A percentile compares a stretch with the other conserved stretches of the same genome.
These are phyloP conservation scores for Clarkia xantiana DNA, from an alignment of 345 rosid species.

Conservation along the genomic window DNA sequence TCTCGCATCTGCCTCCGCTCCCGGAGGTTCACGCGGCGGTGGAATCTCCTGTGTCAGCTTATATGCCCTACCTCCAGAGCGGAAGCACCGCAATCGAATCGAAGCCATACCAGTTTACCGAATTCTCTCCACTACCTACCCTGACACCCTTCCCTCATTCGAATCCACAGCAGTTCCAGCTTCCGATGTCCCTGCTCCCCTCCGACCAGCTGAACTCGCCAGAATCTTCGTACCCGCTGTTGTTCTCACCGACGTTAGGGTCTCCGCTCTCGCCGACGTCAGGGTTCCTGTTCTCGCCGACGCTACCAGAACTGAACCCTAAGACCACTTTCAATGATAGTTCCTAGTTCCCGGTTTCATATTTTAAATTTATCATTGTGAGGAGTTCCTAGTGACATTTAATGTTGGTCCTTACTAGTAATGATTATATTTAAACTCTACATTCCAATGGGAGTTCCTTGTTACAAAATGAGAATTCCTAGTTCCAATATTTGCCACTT, in stretches of 20 bases:
- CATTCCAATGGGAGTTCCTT: too few relatives aligned
- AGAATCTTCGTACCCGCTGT: constrained; percentile 34
- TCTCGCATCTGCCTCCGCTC: constrained; percentile 22
- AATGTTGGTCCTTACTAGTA: too few relatives aligned
- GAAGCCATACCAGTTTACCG: constrained; percentile 34
- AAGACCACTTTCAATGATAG: too few relatives aligned
- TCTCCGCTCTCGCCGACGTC: constrained; percentile 51
- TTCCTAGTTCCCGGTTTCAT: too few relatives aligned
- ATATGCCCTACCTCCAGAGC: constrained; percentile 57
- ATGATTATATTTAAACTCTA: too few relatives aligned
- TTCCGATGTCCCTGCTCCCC: constrained; percentile 31
- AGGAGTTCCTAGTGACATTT: too few relatives aligned
- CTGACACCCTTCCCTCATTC: constrained; percentile 9
- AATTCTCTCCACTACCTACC: constrained; percentile 54
- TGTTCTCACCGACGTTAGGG: constrained; percentile 1
- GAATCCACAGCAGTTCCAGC: constrained; percentile 12
- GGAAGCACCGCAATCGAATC: constrained; percentile 31
- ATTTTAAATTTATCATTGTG: too few relatives aligned
- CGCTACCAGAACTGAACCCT: too few relatives aligned
- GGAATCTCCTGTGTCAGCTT: constrained; percentile 29
- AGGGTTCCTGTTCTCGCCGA: too few relatives aligned
- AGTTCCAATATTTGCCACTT: too few relatives aligned
- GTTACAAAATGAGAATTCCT: too few relatives aligned
- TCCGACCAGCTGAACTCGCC: constrained; percentile 81
- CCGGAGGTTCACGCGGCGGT: constrained; percentile 22